Evolutionary conservation across 2,329 filamentous ascomycete genomes (phyloP).

Genomic region (Stemphylium beticola): DNA sequence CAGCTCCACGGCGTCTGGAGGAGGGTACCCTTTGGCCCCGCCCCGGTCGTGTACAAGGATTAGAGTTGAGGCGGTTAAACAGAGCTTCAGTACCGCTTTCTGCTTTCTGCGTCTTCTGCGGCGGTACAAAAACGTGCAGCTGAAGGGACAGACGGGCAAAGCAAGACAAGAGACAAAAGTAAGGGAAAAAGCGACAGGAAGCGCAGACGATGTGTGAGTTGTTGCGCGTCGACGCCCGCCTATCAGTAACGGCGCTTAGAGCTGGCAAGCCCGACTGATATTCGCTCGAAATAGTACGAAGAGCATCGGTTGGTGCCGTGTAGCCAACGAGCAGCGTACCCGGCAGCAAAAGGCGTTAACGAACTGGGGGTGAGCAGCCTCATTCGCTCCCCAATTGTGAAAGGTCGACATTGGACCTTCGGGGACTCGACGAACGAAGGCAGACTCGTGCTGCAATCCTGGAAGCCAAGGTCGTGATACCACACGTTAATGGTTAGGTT

Average conservation of each 20-base stretch:
- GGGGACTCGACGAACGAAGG: slow-evolving; percentile 37
- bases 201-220: slow-evolving; percentile 38
- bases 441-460: slow-evolving; percentile 34
- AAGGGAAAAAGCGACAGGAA: slow-evolving; percentile 39
- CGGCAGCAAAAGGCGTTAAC: slow-evolving; percentile 42
- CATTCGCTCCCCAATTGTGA: slow-evolving; percentile 35
- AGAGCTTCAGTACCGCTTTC: slow-evolving; percentile 52
- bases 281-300: slow-evolving; percentile 47
- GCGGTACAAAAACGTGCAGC: slow-evolving; percentile 45
- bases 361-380: slow-evolving; percentile 34
- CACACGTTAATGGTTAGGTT: slow-evolving; percentile 41
- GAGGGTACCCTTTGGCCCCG: slow-evolving; percentile 48
- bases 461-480: slow-evolving; percentile 42
- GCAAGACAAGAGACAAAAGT: slow-evolving; percentile 30
- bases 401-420: slow-evolving; percentile 34
- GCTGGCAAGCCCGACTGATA: slow-evolving; percentile 37
- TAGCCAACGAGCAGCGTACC: slow-evolving; percentile 34
- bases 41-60: slow-evolving; percentile 45
- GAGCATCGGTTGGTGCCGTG: slow-evolving; percentile 32
- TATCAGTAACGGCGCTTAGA: slow-evolving; percentile 50
- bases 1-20: slow-evolving; percentile 47
- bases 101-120: slow-evolving; percentile 28
- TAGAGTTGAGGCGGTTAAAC: slow-evolving; percentile 38
- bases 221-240: slow-evolving; percentile 41
- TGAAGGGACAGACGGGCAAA: slow-evolving; percentile 40